Conservation (phyloP, 2,329 filamentous ascomycete species). For the Cytospora paraplurivora region DNA sequence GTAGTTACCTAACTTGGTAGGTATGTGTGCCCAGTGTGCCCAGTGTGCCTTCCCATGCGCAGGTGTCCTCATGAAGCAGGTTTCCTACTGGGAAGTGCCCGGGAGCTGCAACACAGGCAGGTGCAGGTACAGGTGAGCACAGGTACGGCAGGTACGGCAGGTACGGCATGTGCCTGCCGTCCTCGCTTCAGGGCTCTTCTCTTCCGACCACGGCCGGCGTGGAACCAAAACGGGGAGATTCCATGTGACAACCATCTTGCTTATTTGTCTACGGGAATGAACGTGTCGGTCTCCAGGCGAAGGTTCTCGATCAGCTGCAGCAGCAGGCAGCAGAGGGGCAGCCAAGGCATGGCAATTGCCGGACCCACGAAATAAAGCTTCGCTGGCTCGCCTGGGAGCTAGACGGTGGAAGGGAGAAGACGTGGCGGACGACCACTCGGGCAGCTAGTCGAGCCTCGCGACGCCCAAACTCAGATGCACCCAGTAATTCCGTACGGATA, state of each 20-base stretch:
- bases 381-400: not conserved
- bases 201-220: not conserved
- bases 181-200: not conserved
- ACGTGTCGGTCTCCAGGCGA: too few species aligned
- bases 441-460: not conserved
- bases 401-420: not conserved
- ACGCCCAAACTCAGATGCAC: too few species aligned
- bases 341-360: not conserved
- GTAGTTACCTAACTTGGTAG: too few species aligned
- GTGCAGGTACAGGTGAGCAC: not conserved
- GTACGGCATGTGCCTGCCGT: too few species aligned
- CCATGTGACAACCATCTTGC: too few species aligned
- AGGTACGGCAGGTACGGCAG: too few species aligned
- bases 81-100: too few species aligned
- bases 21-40: too few species aligned
- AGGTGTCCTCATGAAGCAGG: too few species aligned
- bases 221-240: constrained; percentile 9
- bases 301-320: too few species aligned
- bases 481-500: not conserved
- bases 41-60: too few species aligned
- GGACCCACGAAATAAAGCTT: constrained; percentile 8
- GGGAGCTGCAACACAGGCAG: not conserved
- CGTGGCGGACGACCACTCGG: constrained; percentile 11
- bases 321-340: not conserved
- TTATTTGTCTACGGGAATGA: too few species aligned